Evolutionary conservation across 495 filamentous ascomycete species (phyloP), one percentile per base, ranked within the genome.

Genomic region (Neurospora sp.): DNA sequence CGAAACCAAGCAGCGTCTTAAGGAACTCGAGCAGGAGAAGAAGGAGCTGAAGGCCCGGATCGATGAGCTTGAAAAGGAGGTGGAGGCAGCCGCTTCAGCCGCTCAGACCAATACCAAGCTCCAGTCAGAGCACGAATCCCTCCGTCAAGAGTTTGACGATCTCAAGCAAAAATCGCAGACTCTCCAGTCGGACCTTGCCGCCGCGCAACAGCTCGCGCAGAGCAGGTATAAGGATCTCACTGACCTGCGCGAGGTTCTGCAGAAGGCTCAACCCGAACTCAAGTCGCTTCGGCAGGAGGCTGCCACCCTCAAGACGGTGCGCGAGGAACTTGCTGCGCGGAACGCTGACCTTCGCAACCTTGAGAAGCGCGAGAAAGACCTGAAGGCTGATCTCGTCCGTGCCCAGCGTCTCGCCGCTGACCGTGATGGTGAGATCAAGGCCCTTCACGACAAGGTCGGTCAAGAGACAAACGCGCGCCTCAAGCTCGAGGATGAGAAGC

Each of bases 221-320:
- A 89, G 89, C 38, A 87, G 96, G 10, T 98, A 93, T 83, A 97
- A 95, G 78, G 94, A 97, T 72, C 82, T 97, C 3, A 92, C 90
- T 0, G 93, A 97, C 44, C 82, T 96, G 62, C 84, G 91, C 39
- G 90, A 93, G 42, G 87, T 93, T 10, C 83, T 97, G 11, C 91
- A 95, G 71, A 97, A 95, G 78, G 84, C 91, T 11, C 93, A 98
- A 75, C 93, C 94, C 1, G 96, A 99, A 80, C 85, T 98, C 23
- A 89, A 88, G 75, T 88, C 85, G 20, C 83, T 98, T 10, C 88
- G 93, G 10, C 87, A 88, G 44, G 96, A 98, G 74, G 91, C 91
- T 42, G 86, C 90, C 0, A 88, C 91, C 14, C 83, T 97, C 46
- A 93, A 91, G 82, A 82, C 83, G 3, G 83, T 88, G 14, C 93